These are phyloP conservation scores for Xylariaceae sp. DNA, from an alignment of 2,329 filamentous ascomycete species.

Conservation along the genomic window DNA sequence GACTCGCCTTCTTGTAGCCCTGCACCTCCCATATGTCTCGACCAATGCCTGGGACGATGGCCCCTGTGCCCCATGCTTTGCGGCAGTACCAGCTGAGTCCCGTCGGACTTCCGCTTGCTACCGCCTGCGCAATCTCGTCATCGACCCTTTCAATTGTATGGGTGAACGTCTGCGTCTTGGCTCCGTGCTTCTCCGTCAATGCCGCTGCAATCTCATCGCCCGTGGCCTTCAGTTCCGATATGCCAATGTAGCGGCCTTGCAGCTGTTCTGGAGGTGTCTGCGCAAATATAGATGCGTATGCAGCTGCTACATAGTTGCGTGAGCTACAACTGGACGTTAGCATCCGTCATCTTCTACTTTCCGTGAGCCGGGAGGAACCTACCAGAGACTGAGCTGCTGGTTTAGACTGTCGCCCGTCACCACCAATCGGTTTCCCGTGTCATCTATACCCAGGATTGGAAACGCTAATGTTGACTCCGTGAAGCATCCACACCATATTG, in stretches of 20 bases:
- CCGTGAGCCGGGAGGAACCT: background rate
- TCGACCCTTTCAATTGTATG: slow-evolving; percentile 25
- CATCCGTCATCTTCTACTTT: background rate
- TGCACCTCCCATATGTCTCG: slow-evolving; percentile 27
- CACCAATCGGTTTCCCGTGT: slow-evolving; percentile 18
- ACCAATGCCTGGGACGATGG: slow-evolving; percentile 15
- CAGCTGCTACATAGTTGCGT: slow-evolving; percentile 26
- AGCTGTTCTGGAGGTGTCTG: slow-evolving; percentile 20
- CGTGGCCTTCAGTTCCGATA: slow-evolving; percentile 25
- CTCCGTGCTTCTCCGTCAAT: slow-evolving; percentile 20
- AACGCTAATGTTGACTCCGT: slow-evolving; percentile 25
- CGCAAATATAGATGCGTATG: slow-evolving; percentile 28
- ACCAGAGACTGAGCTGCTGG: slow-evolving; percentile 21
- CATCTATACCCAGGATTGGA: slow-evolving; percentile 21
- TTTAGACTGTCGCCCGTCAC: slow-evolving; percentile 23
- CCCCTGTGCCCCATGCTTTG: slow-evolving; percentile 26
- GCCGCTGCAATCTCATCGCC: slow-evolving; percentile 22
- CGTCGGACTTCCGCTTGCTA: slow-evolving; percentile 15
- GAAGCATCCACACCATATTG: slow-evolving; percentile 24
- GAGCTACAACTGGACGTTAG: slow-evolving; percentile 15
- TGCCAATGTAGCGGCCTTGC: slow-evolving; percentile 18
- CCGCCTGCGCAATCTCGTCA: slow-evolving; percentile 17
- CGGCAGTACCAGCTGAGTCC: slow-evolving; percentile 27
- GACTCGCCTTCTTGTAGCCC: slow-evolving; percentile 22
- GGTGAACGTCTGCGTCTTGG: slow-evolving; percentile 10